A percentile compares a stretch with the other conserved stretches of the same genome.
These are phyloP conservation scores for Aspergillus hortae DNA, from an alignment of 2,329 filamentous ascomycete genomes.

Conservation along the genomic window DNA sequence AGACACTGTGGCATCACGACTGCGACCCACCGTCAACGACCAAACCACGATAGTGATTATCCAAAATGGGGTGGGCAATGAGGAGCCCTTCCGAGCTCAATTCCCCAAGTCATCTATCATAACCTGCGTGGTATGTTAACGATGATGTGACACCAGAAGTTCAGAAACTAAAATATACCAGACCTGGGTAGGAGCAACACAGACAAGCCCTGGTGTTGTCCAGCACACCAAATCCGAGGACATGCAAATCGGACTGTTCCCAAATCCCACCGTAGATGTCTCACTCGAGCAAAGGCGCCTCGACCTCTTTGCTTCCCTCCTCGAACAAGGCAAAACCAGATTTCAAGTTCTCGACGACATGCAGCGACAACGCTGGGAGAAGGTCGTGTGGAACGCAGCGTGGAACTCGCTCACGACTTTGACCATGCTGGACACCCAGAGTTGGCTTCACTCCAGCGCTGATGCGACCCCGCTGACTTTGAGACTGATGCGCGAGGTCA, in stretches of 20 bases:
- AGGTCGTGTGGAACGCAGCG: slow-evolving; percentile 41
- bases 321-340: slow-evolving; percentile 42
- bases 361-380: slow-evolving; percentile 39
- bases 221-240: slow-evolving; percentile 52
- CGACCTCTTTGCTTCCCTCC: slow-evolving; percentile 38
- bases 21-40: slow-evolving; percentile 33
- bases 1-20: slow-evolving; percentile 33
- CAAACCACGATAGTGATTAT: slow-evolving; percentile 38
- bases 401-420: slow-evolving; percentile 44
- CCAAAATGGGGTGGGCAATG: slow-evolving; percentile 42
- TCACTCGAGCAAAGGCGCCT: slow-evolving; percentile 37
- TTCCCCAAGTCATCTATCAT: slow-evolving; percentile 33
- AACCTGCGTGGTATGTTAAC: slow-evolving; percentile 37
- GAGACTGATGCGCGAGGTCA: slow-evolving; percentile 43
- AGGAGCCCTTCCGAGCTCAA: slow-evolving; percentile 34
- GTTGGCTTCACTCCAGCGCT: slow-evolving; percentile 39
- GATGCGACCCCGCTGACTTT: slow-evolving; percentile 39
- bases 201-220: slow-evolving; percentile 49
- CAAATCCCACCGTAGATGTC: slow-evolving; percentile 31
- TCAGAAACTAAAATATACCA: slow-evolving; percentile 1
- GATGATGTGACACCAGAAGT: too few relatives aligned
- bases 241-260: slow-evolving; percentile 54
- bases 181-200: slow-evolving; percentile 50
- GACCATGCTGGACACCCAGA: slow-evolving; percentile 41
- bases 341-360: slow-evolving; percentile 34